Conservation (phyloP, 352 stramenopile genomes). For the Globisporangium radiosum region DNA sequence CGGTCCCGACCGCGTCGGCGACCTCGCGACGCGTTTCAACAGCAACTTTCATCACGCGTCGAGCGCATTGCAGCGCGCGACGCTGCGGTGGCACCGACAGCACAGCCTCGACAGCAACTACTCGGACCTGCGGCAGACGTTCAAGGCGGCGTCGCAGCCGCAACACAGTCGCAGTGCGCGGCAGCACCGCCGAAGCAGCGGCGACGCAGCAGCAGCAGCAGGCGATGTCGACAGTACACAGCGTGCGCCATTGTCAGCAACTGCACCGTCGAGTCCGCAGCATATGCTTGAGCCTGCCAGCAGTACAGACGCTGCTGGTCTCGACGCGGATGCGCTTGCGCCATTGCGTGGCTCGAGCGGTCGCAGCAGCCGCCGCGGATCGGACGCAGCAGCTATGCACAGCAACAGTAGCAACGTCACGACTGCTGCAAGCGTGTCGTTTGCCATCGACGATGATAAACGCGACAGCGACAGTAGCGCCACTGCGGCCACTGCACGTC, state of each 20-base stretch:
- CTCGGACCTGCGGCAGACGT: slow-evolving; percentile 16
- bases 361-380: not conserved
- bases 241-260: no score
- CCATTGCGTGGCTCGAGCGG: not conserved
- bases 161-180: slow-evolving; percentile 10
- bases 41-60: slow-evolving; percentile 22
- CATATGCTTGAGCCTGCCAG: no score
- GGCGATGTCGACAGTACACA: not conserved
- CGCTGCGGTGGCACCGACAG: slow-evolving; percentile 28
- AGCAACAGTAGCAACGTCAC: not conserved
- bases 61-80: slow-evolving; percentile 12
- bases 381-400: not conserved
- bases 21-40: slow-evolving; percentile 14
- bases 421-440: not conserved
- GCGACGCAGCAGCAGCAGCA: slow-evolving; percentile 10
- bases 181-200: slow-evolving; percentile 25
- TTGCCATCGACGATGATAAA: not conserved
- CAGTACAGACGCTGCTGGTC: no score
- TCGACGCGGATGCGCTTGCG: no score
- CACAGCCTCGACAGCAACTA: slow-evolving; percentile 23
- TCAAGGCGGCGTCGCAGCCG: slow-evolving; percentile 4
- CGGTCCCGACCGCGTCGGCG: slow-evolving; percentile 5
- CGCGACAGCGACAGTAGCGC: no score
- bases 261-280: no score
- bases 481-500: no score